A percentile compares a stretch with the other conserved stretches of the same genome.
These are phyloP conservation scores for Eucalyptus sp. DNA, from an alignment of 345 rosid genomes.

Conservation along the genomic window DNA sequence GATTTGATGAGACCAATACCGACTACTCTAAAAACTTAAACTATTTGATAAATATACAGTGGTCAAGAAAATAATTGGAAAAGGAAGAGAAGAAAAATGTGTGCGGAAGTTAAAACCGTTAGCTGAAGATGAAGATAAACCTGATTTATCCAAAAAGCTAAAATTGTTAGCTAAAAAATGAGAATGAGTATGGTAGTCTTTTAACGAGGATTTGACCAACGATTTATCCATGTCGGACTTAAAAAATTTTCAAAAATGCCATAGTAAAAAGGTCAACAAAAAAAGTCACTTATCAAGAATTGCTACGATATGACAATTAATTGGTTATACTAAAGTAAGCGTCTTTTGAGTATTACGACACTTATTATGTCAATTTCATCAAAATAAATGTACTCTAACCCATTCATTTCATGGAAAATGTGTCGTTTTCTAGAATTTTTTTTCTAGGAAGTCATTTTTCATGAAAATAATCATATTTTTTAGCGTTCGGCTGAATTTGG, in stretches of 20 bases:
- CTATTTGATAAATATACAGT: too few relatives aligned
- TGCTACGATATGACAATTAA: background rate
- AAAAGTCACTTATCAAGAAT: background rate
- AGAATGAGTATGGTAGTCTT: background rate
- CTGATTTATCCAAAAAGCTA: background rate
- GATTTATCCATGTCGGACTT: background rate
- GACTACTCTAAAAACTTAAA: too few relatives aligned
- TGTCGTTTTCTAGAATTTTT: fast-evolving
- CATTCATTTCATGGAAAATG: too few relatives aligned
- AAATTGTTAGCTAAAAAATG: background rate
- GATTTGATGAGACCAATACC: too few relatives aligned
- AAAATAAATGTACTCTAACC: too few relatives aligned
- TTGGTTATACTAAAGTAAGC: background rate
- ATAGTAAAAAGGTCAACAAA: background rate
- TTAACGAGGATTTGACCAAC: background rate
- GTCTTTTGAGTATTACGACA: background rate
- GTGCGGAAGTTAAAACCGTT: background rate
- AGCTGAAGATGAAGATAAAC: background rate
- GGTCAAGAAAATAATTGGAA: background rate
- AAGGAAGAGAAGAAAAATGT: background rate
- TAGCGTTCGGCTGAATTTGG: fast-evolving
- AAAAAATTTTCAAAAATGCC: background rate
- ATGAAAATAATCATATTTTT: too few relatives aligned
- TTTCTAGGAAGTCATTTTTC: fast-evolving
- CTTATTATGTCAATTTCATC: background rate